Percentiles rank a stretch among this genome's conserved stretches.
Conservation (phyloP, 2,329 filamentous ascomycete genomes). For the Penicillium griseofulvum region DNA sequence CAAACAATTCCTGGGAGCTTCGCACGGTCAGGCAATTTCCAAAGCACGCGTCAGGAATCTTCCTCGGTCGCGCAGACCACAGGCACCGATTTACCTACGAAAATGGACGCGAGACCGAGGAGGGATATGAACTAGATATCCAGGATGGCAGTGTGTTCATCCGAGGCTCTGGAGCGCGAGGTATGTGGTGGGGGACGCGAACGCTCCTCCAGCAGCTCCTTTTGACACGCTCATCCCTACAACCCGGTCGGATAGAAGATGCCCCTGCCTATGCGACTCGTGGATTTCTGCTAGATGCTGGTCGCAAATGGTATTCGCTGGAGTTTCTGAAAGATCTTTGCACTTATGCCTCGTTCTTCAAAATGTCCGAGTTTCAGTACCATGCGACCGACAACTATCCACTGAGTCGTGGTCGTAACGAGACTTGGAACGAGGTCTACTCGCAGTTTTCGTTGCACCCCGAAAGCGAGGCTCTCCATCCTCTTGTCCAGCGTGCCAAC, state of each 20-base stretch:
- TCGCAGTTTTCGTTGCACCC: conserved; percentile 57
- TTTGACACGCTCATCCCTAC: conserved; percentile 40
- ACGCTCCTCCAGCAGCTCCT: conserved; percentile 53
- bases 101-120: conserved; percentile 47
- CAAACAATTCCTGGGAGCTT: conserved; percentile 45
- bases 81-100: conserved; percentile 45
- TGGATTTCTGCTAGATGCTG: conserved; percentile 55
- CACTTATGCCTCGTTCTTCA: conserved; percentile 61
- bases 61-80: conserved; percentile 35
- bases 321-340: conserved; percentile 58
- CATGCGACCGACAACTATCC: conserved; percentile 60
- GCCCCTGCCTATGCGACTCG: conserved; percentile 52
- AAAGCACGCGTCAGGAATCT: conserved; percentile 39
- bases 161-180: conserved; percentile 54
- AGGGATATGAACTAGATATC: conserved; percentile 51
- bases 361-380: conserved; percentile 59
- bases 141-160: conserved; percentile 42
- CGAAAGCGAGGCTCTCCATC: conserved; percentile 47
- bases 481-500: conserved; percentile 52
- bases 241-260: conserved; percentile 48
- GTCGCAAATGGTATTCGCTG: conserved; percentile 56
- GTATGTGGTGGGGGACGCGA: conserved; percentile 59
- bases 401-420: conserved; percentile 48
- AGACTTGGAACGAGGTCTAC: conserved; percentile 52
- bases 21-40: conserved; percentile 38